phyloP scores from a whole-genome alignment of 257 asterid species.

The Asclepias syriaca region DNA sequence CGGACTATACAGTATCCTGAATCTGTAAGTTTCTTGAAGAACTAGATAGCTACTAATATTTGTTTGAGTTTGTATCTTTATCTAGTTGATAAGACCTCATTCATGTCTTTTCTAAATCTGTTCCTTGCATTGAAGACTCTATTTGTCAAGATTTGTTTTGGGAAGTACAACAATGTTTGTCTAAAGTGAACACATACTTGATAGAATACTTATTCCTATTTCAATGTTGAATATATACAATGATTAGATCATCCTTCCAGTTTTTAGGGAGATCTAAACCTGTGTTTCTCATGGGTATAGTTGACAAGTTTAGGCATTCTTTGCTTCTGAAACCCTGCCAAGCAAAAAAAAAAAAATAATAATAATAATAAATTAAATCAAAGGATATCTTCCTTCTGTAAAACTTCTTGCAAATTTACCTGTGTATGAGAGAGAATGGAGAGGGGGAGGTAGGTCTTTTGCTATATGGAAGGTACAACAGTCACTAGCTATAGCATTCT shows the following conservation, averaged over 20 bases:
- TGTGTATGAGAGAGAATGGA: not conserved
- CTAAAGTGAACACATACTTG: not conserved
- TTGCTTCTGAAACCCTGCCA: not conserved
- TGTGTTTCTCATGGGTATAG: too few relatives aligned
- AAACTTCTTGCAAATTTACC: not conserved
- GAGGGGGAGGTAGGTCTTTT: not conserved
- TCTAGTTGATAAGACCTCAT: not conserved
- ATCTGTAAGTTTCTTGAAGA: slow-evolving; percentile 46
- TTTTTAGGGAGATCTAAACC: not conserved
- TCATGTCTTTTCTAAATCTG: not conserved
- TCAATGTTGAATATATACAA: not conserved
- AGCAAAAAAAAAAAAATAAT: not conserved
- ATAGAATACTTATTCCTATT: not conserved
- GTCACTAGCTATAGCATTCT: not conserved
- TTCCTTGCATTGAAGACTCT: not conserved
- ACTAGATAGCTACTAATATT: not conserved
- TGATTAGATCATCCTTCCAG: not conserved
- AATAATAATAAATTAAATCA: too few relatives aligned
- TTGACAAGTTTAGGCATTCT: not conserved
- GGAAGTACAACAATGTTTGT: not conserved
- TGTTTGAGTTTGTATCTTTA: not conserved
- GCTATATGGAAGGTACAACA: not conserved
- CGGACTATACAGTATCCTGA: slow-evolving; percentile 93
- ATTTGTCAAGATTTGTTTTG: not conserved
- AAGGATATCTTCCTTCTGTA: too few relatives aligned